Percentiles rank a stretch among this genome's conserved stretches.
phyloP scores from a whole-genome alignment of 768 basidiomycete genomes.

The Lanmaoa pseudosensibilis region DNA sequence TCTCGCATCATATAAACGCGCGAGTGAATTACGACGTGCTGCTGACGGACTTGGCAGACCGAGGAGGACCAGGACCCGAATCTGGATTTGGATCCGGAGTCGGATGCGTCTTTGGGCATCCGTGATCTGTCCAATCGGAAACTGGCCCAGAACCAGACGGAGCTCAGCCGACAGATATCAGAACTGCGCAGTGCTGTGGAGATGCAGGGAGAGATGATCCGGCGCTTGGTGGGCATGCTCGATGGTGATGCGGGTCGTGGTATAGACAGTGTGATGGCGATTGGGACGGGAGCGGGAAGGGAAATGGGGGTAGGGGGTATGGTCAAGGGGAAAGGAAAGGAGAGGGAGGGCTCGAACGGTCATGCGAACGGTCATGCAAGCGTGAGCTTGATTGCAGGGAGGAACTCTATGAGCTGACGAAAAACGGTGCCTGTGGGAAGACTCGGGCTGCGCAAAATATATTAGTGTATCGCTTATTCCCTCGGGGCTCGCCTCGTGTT shows the following conservation, averaged over 20 bases:
- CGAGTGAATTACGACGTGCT: not conserved
- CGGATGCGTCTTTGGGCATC: conserved; percentile 5
- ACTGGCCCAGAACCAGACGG: conserved; percentile 64
- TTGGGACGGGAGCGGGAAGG: not conserved
- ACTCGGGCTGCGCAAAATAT: not conserved
- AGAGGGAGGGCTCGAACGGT: not conserved
- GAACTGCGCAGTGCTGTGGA: conserved; percentile 58
- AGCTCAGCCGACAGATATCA: conserved; percentile 62
- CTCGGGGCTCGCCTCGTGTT: too few species aligned
- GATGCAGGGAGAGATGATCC: conserved; percentile 54
- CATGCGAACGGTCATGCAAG: not conserved
- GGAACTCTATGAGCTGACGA: conserved; percentile 16
- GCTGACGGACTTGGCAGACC: not conserved
- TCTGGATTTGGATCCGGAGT: not conserved
- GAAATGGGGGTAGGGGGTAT: not conserved
- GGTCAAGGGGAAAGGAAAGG: conserved; percentile 19
- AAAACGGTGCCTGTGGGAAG: not conserved
- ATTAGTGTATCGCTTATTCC: too few species aligned
- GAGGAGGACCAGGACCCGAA: not conserved
- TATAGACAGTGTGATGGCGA: not conserved
- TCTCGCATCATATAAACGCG: not conserved
- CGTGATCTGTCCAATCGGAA: conserved; percentile 57
- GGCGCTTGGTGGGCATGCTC: conserved; percentile 20
- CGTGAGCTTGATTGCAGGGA: conserved; percentile 2
- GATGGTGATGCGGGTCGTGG: conserved; percentile 3